phyloP scores from a whole-genome alignment of 2,329 filamentous ascomycete genomes.

The Pseudofabraea citricarpa region DNA sequence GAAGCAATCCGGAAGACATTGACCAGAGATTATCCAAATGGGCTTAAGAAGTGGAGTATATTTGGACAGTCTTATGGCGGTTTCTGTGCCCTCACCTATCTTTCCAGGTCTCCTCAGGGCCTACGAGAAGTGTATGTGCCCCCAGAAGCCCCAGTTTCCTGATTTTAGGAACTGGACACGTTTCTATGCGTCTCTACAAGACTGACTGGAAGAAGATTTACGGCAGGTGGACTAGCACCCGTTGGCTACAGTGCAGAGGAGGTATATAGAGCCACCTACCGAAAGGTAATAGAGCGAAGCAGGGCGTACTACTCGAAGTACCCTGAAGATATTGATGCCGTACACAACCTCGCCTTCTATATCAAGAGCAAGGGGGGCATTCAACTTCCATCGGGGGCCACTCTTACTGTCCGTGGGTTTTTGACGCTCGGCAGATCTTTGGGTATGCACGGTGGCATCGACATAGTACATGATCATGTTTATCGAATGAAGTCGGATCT shows the following conservation, averaged over 20 bases:
- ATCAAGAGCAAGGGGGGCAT: constrained; percentile 57
- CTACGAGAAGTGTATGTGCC: constrained; percentile 74
- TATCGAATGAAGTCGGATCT: constrained; percentile 69
- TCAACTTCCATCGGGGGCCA: constrained; percentile 65
- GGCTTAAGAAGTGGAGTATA: constrained; percentile 75
- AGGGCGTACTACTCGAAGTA: constrained; percentile 74
- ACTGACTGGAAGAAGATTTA: too few relatives aligned
- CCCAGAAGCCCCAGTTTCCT: too few relatives aligned
- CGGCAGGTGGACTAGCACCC: constrained; percentile 79
- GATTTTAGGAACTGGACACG: too few relatives aligned
- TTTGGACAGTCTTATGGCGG: constrained; percentile 92
- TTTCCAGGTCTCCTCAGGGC: constrained; percentile 74
- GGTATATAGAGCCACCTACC: constrained; percentile 70
- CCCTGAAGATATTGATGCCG: constrained; percentile 67
- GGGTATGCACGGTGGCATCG: constrained; percentile 73
- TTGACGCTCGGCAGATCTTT: constrained; percentile 74
- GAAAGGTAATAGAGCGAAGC: constrained; percentile 68
- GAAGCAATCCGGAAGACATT: constrained; percentile 78
- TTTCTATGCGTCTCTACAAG: too few relatives aligned
- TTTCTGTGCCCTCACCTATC: constrained; percentile 78
- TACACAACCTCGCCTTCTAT: constrained; percentile 62
- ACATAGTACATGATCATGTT: constrained; percentile 69
- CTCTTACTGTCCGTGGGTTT: constrained; percentile 68
- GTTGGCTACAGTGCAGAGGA: constrained; percentile 66
- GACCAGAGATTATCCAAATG: constrained; percentile 62